A percentile compares a stretch with the other conserved stretches of the same genome.
phyloP scores from a whole-genome alignment of 371 early-diverging fungal species.

The Dichotomocladium elegans region DNA sequence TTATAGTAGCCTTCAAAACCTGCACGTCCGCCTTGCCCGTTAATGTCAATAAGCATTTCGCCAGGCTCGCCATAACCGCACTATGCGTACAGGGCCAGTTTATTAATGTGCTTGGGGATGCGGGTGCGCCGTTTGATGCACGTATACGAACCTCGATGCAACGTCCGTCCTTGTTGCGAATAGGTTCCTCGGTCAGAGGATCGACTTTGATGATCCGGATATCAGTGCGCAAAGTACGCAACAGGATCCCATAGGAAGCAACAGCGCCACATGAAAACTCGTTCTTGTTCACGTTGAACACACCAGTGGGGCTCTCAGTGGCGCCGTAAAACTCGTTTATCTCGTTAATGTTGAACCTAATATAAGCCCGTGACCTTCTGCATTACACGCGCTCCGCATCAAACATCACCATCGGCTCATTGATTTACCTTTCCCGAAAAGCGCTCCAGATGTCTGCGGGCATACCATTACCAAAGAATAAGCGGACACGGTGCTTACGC shows the following conservation, averaged over 20 bases:
- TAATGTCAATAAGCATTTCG: constrained; percentile 37
- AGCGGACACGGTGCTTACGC: constrained; percentile 37
- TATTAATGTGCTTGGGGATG: no score
- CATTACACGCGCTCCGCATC: no score
- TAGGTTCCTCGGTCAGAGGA: constrained; percentile 26
- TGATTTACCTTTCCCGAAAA: constrained; percentile 41
- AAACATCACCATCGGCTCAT: neutral
- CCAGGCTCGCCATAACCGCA: constrained; percentile 40
- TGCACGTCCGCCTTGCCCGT: constrained; percentile 12
- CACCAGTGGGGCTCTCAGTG: constrained; percentile 27
- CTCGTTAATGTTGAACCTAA: constrained; percentile 26
- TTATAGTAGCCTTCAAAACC: constrained; percentile 41
- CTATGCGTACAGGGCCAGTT: no score
- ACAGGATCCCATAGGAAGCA: constrained; percentile 29
- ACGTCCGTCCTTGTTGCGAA: constrained; percentile 26
- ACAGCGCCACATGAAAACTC: constrained; percentile 47
- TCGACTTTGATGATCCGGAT: constrained; percentile 27
- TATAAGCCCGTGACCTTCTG: no score
- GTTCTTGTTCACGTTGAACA: constrained; percentile 45
- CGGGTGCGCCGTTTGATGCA: no score
- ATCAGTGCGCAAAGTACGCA: constrained; percentile 8
- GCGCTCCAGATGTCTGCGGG: constrained; percentile 62
- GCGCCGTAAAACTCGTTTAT: constrained; percentile 55
- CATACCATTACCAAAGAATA: constrained; percentile 70
- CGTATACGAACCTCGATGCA: constrained; percentile 25